These are phyloP conservation scores for Musa itinerans DNA, from an alignment of 176 grass and related monocot genomes.

Conservation along the genomic window DNA sequence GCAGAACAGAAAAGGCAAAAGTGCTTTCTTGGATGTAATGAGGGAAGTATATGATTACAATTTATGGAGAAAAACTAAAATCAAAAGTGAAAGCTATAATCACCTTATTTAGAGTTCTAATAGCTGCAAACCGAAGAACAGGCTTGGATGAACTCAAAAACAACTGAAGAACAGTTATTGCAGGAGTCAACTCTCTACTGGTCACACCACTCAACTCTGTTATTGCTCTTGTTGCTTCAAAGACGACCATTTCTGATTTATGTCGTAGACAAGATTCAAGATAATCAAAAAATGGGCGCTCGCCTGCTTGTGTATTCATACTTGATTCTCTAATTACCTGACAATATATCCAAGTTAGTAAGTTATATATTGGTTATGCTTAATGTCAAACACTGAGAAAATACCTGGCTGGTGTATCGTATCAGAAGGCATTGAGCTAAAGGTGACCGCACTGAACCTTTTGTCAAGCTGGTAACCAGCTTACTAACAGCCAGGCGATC, in stretches of 20 bases:
- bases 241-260: conserved; percentile 97
- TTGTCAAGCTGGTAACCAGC: conserved; percentile 88
- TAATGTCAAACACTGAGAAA: background rate
- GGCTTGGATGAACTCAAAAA: conserved; percentile 99
- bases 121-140: conserved; percentile 91
- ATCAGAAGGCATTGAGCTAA: conserved; percentile 92
- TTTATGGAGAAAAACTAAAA: background rate
- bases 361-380: background rate
- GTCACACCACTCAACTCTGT: conserved; percentile 95
- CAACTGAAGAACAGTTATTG: conserved; percentile 88
- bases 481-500: conserved; percentile 94
- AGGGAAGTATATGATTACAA: no score
- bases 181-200: conserved; percentile 86
- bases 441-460: conserved; percentile 90
- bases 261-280: conserved; percentile 88
- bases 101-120: conserved; percentile 96
- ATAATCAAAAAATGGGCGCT: conserved; percentile 93
- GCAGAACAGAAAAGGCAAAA: no score
- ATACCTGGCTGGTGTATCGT: conserved; percentile 91
- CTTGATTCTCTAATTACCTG: conserved; percentile 89
- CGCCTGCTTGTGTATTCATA: conserved; percentile 58
- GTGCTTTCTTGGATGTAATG: no score
- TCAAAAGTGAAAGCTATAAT: background rate
- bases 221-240: conserved; percentile 94
- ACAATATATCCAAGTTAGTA: conserved; percentile 4